Evolutionary conservation across 2,329 filamentous ascomycete genomes (phyloP).

Genomic region (Alternaria hordeiaustralica): DNA sequence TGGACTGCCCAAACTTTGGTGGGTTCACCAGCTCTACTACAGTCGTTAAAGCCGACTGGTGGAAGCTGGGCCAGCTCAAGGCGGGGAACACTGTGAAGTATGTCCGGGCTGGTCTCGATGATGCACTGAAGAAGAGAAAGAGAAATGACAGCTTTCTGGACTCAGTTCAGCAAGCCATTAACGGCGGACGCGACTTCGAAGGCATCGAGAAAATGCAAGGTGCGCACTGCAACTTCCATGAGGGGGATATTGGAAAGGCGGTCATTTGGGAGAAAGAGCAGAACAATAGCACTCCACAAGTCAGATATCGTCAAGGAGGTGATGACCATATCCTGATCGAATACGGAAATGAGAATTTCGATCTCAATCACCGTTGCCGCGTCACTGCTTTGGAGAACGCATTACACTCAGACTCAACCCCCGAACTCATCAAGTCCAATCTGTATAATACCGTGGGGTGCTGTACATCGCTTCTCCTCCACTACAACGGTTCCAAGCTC

Average conservation of each 20-base stretch:
- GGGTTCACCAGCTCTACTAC: conserved; percentile 65
- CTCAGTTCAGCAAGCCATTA: conserved; percentile 51
- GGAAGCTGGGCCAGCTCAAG: conserved; percentile 68
- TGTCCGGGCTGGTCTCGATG: conserved; percentile 58
- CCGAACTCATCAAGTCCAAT: conserved; percentile 46
- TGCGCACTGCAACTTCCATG: conserved; percentile 36
- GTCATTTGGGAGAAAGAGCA: conserved; percentile 38
- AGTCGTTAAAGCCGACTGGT: conserved; percentile 63
- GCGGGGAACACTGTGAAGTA: conserved; percentile 64
- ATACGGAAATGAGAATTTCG: conserved; percentile 63
- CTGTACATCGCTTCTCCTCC: conserved; percentile 53
- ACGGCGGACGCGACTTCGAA: conserved; percentile 21
- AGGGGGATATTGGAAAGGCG: conserved; percentile 35
- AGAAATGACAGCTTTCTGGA: conserved; percentile 55
- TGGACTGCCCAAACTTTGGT: conserved; percentile 66
- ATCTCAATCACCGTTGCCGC: conserved; percentile 64
- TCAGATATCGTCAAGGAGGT: conserved; percentile 40
- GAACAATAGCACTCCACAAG: conserved; percentile 26
- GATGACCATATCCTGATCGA: conserved; percentile 63
- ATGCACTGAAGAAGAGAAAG: conserved; percentile 56
- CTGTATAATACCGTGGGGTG: conserved; percentile 62
- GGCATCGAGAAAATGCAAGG: conserved; percentile 32
- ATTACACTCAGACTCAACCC: conserved; percentile 51
- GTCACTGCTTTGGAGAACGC: conserved; percentile 61
- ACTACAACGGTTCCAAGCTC: conserved; percentile 50